Percentiles rank a stretch among this genome's conserved stretches.
phyloP scores from a whole-genome alignment of 2,329 filamentous ascomycete genomes.

The Davidsoniella eucalypti region DNA sequence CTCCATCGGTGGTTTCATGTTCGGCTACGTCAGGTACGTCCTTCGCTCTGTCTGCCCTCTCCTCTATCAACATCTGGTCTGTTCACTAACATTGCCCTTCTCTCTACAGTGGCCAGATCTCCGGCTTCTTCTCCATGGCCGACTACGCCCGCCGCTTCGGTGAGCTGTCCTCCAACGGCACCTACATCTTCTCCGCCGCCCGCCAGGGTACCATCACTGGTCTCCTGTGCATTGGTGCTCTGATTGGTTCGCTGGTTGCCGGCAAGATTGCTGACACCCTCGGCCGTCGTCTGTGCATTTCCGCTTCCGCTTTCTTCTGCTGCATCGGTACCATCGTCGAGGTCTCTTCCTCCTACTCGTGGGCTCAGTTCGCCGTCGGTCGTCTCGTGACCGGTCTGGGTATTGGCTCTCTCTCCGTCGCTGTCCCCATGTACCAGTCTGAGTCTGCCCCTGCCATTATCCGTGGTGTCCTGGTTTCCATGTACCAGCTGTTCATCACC shows the following conservation, averaged over 20 bases:
- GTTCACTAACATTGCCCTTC: conserved; percentile 7
- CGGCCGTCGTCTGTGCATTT: conserved; percentile 45
- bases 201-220: conserved; percentile 48
- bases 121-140: conserved; percentile 43
- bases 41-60: not conserved
- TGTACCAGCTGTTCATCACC: conserved; percentile 54
- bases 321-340: conserved; percentile 48
- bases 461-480: conserved; percentile 44
- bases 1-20: conserved; percentile 40
- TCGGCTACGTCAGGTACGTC: conserved; percentile 37
- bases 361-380: conserved; percentile 50
- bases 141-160: conserved; percentile 41
- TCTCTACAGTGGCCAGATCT: conserved; percentile 36
- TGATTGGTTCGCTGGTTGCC: conserved; percentile 40
- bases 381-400: conserved; percentile 50
- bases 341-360: conserved; percentile 35
- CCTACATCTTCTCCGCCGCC: conserved; percentile 35
- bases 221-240: conserved; percentile 42
- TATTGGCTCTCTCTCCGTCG: conserved; percentile 46
- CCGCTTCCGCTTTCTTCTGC: conserved; percentile 44
- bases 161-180: conserved; percentile 20
- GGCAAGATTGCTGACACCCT: conserved; percentile 45
- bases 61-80: not conserved
- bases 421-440: conserved; percentile 52
- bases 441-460: conserved; percentile 49